Conservation (phyloP, 2,329 filamentous ascomycete genomes). For the Aureobasidium sp. region DNA sequence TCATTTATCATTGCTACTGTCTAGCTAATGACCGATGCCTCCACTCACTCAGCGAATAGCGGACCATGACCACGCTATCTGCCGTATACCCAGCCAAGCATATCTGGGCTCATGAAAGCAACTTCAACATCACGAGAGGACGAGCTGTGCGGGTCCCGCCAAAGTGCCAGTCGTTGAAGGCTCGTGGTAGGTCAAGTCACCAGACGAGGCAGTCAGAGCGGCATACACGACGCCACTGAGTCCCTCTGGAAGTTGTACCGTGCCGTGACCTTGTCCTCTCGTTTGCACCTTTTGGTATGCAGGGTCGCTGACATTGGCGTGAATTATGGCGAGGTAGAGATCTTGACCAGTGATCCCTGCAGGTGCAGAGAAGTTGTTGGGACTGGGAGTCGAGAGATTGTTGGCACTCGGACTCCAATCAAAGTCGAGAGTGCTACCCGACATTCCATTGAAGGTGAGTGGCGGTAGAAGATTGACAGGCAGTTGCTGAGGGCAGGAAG, state of each 20-base stretch:
- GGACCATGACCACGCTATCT: background rate
- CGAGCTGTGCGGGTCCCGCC: conserved; percentile 23
- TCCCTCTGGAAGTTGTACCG: conserved; percentile 20
- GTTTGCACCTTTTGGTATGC: conserved; percentile 21
- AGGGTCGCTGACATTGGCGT: conserved; percentile 20
- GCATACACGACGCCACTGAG: conserved; percentile 21
- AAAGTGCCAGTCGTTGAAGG: conserved; percentile 21
- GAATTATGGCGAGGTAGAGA: conserved; percentile 24
- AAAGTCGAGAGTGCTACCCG: conserved; percentile 21
- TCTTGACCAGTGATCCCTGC: conserved; percentile 17
- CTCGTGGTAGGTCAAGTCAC: conserved; percentile 18
- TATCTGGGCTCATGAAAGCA: background rate
- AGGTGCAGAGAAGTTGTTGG: conserved; percentile 18
- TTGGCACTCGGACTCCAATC: conserved; percentile 19
- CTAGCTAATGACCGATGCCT: background rate
- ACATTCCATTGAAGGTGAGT: conserved; percentile 16
- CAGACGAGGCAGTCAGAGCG: conserved; percentile 21
- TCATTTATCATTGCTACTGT: background rate
- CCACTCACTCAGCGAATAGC: too few species aligned
- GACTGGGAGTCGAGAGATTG: conserved; percentile 4
- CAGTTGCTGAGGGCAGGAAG: conserved; percentile 23
- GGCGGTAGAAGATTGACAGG: conserved; percentile 17
- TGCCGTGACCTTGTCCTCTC: conserved; percentile 19
- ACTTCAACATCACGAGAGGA: conserved; percentile 19
- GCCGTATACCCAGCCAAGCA: background rate